A percentile compares a stretch with the other conserved stretches of the same genome.
Evolutionary conservation across 345 rosid species (phyloP).

Genomic region (Eucalyptus cloeziana): DNA sequence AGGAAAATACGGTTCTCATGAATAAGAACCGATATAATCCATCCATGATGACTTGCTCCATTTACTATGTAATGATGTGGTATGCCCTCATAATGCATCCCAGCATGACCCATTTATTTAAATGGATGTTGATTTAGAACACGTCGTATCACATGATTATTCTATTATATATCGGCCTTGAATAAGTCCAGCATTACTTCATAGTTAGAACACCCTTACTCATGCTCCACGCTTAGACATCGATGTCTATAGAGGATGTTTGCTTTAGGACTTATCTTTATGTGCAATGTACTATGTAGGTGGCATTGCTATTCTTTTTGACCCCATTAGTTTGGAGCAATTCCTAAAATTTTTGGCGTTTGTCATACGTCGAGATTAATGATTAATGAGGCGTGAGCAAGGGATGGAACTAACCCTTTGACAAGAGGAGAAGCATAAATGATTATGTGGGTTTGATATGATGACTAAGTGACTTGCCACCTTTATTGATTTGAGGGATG

Average conservation of each 20-base stretch:
- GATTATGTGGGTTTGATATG: neutral
- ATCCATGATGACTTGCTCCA: neutral
- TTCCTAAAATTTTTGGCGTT: neutral
- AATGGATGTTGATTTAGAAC: neutral
- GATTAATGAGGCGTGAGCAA: neutral
- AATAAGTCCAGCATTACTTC: neutral
- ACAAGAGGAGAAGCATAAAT: neutral
- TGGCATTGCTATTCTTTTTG: neutral
- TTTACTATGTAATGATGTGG: neutral
- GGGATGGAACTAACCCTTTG: neutral
- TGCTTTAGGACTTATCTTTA: neutral
- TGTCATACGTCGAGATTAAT: neutral
- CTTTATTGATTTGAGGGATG: neutral
- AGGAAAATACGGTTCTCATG: neutral
- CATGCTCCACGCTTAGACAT: neutral
- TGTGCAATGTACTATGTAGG: neutral
- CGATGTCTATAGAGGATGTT: neutral
- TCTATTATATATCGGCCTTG: neutral
- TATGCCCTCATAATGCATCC: neutral
- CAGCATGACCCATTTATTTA: neutral
- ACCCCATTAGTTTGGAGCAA: neutral
- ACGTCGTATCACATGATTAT: neutral
- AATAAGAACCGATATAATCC: neutral
- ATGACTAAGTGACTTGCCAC: neutral
- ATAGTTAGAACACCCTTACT: neutral